Evolutionary conservation across 2,329 filamentous ascomycete species (phyloP).

Genomic region (Cryphonectria parasitica): DNA sequence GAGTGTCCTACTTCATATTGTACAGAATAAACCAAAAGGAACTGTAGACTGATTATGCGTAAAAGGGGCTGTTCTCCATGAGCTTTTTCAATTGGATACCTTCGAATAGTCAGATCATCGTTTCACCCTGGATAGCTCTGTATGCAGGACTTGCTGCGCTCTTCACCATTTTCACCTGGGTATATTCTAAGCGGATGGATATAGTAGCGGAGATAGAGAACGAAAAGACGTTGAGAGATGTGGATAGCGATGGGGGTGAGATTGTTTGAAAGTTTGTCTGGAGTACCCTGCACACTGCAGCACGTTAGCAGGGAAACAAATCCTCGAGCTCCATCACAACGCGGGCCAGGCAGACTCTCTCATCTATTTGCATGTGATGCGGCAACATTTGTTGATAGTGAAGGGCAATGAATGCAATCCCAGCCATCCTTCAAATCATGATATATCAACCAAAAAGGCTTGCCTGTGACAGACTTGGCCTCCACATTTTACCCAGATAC

Average conservation of each 20-base stretch:
- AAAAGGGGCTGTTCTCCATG: slow-evolving; percentile 33
- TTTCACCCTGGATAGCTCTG: slow-evolving; percentile 32
- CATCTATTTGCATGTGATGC: background rate
- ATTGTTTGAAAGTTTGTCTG: background rate
- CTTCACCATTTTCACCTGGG: slow-evolving; percentile 21
- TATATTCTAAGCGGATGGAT: background rate
- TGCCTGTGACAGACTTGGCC: background rate
- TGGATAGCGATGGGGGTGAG: background rate
- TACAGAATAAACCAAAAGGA: background rate
- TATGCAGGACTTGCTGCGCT: slow-evolving; percentile 29
- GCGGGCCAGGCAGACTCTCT: background rate
- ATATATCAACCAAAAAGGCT: background rate
- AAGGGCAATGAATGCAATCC: background rate
- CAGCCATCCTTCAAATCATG: background rate
- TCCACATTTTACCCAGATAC: background rate
- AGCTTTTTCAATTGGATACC: slow-evolving; percentile 33
- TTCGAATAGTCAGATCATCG: slow-evolving; percentile 23
- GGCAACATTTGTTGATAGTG: background rate
- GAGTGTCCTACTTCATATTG: slow-evolving; percentile 5
- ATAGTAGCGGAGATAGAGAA: background rate
- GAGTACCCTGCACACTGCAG: background rate
- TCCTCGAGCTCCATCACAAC: background rate
- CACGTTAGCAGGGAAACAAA: background rate
- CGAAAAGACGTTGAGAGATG: background rate
- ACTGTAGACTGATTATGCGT: background rate